Base-by-base conservation (phyloP, 768 basidiomycete species). In the Amanita rubescens region DNA sequence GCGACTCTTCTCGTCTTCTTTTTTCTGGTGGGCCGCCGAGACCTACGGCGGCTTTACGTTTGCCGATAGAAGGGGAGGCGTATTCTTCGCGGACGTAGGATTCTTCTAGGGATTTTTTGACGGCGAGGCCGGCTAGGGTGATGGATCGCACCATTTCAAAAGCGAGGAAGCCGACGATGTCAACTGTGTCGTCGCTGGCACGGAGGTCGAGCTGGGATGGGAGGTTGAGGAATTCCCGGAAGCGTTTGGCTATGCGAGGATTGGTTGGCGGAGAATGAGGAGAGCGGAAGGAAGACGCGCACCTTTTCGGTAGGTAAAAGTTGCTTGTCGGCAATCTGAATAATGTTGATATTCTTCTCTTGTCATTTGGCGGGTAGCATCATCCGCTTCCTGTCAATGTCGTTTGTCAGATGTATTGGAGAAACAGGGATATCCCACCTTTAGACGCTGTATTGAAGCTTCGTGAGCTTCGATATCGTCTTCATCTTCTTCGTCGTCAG, bases 241-340 rank as follows among this genome's bases (percentile, higher is more conserved):
- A 98, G 5, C 94, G 90, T 69, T 94, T 94, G 12, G 86, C 94
- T 96, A 57, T 3, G 20, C 8, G 35, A 49, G 38, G 11, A n/a
- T 24, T 17, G 20, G 32, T 14, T 20, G 10, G 42, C 27, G 54
- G 33, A 49, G 44, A 17, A 3, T 38, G 24, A 44, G 33, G 35
- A 35, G 37, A 14, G 17, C 19, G 27, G 19, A 51, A n/a, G 22
- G 35, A 67, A n/a, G n/a, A n/a, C n/a, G n/a, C 71, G 30, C 42
- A 90, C 94, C 87, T 84, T 97, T 98, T 51, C 94, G 84, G 67
- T 94, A 96, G 0, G 94, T 96, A 67, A 97, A 98, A 14, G 91
- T 91, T 0, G 94, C 94, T 67, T 96, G 94, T 55, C 94, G 81
- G 71, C 94, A 96, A 65, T 95, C 93, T 3, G 94, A 94, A 65